A percentile compares a stretch with the other conserved stretches of the same genome.
phyloP scores from a whole-genome alignment of 78 protist species.

The Anaeramoeba flamelloides region DNA sequence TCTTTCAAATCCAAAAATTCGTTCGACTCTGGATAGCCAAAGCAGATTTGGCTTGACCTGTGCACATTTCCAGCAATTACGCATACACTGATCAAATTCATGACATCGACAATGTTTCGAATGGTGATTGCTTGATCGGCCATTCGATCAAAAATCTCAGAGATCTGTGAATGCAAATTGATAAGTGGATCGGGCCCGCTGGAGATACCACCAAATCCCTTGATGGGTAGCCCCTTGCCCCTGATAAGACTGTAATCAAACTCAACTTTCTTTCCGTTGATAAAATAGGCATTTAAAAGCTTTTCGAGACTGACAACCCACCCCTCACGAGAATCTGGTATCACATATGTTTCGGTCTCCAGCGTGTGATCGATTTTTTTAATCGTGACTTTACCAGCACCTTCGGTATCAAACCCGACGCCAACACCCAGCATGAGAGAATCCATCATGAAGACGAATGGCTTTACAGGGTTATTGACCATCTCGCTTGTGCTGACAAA shows the following conservation, averaged over 20 bases:
- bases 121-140: conserved; percentile 21
- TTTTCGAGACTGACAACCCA: conserved; percentile 50
- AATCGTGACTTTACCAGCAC: conserved; percentile 25
- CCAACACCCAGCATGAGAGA: conserved; percentile 72
- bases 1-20: conserved; percentile 59
- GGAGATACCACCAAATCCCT: conserved; percentile 68
- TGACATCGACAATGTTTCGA: conserved; percentile 57
- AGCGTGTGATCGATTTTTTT: conserved; percentile 20
- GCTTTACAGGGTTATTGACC: conserved; percentile 31
- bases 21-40: conserved; percentile 37
- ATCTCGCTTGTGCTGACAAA: conserved; percentile 22
- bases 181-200: conserved; percentile 51
- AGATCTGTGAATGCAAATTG: conserved; percentile 30
- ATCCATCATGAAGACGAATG: conserved; percentile 70
- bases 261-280: conserved; percentile 4
- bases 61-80: conserved; percentile 59
- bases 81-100: conserved; percentile 65
- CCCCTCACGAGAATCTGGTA: conserved; percentile 55
- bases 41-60: conserved; percentile 41
- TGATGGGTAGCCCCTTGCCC: too few relatives aligned
- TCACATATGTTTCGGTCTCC: not conserved
- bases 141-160: not conserved
- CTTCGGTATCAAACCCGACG: conserved; percentile 57
- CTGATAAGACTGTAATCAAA: too few relatives aligned
- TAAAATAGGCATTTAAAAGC: conserved; percentile 33